Evolutionary conservation across 345 rosid genomes (phyloP), one percentile per base, ranked within the genome.

Genomic region (Draba incana): DNA sequence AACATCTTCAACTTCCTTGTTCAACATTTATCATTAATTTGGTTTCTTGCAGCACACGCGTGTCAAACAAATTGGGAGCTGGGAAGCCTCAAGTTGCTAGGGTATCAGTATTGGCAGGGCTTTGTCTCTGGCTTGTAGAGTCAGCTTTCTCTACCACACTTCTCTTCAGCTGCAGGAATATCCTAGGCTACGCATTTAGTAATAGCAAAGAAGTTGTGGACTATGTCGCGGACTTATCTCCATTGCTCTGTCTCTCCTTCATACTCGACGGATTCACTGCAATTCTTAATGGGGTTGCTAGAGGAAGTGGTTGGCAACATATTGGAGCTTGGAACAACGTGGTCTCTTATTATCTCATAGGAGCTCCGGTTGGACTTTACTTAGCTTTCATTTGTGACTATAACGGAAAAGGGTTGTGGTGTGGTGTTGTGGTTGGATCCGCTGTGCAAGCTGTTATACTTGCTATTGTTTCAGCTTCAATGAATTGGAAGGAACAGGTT

Each of bases 51-150:
- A 79, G 83, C 39, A 82, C 83, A 49, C 66, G 86, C 24, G 77
- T 81, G 30, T 79, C 85, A 2, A 81, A 81, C 70, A 79, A 79
- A 41, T 57, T 82, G 12, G 83, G 83, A 70, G 81, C 77, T 49
- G 75, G 83, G 38, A 74, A 75, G 2, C 83, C 79, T 43, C 65
- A 55, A 51, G 76, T 63, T 51, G 83, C 80, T 7, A 74, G 51
- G 37, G 0, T 64, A 4, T 45, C 83, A 16, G 39, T 74, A 15
- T 16, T 31, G 5, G 54, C 70, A 11, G 76, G 39, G 4, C 69
- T 77, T 64, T 35, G 57, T 24, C 71, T 82, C 10, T 68, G 76
- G 53, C 3, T 64, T 3, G 12, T 47, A 8, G 81, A 74, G 59
- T 14, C 83, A 27, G 15, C 47, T 5, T 13, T 71, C 31, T 68